Conservation (phyloP, 495 filamentous ascomycete species). For the Neurospora sublineolata region DNA sequence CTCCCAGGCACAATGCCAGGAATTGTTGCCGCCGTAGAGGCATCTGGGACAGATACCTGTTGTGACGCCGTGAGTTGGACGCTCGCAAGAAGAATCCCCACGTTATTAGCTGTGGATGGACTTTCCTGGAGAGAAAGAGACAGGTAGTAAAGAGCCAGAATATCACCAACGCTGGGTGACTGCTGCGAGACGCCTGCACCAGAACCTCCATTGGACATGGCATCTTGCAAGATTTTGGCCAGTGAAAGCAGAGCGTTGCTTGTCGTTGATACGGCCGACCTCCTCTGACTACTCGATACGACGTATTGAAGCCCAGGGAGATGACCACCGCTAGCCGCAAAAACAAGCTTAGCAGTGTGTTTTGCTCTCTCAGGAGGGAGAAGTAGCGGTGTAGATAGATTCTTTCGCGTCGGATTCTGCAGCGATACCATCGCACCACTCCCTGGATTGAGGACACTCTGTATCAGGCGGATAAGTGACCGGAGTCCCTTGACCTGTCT, state of each 20-base stretch:
- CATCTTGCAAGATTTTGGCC: constrained; percentile 97
- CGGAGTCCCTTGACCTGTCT: constrained; percentile 59
- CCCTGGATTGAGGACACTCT: constrained; percentile 51
- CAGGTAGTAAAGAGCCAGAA: constrained; percentile 90
- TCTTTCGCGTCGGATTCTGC: neutral
- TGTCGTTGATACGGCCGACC: constrained; percentile 80
- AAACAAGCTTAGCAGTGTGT: constrained; percentile 74
- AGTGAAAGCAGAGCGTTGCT: constrained; percentile 92
- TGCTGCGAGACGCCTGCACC: constrained; percentile 45
- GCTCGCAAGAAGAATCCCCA: constrained; percentile 89
- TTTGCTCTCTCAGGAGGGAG: constrained; percentile 76
- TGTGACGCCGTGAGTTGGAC: constrained; percentile 65
- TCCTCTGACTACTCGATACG: constrained; percentile 57
- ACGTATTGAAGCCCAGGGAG: constrained; percentile 77
- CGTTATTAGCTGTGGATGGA: constrained; percentile 96
- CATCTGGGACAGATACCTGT: constrained; percentile 13
- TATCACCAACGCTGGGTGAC: constrained; percentile 76
- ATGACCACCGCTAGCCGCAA: constrained; percentile 56
- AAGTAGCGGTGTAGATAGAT: constrained; percentile 43
- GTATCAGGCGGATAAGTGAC: constrained; percentile 70
- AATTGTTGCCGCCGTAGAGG: constrained; percentile 37
- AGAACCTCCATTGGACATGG: constrained; percentile 72
- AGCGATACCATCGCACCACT: neutral
- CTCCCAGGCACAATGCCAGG: constrained; percentile 77
- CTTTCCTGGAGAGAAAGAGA: constrained; percentile 91